These are phyloP conservation scores for Boletus rubroflammeus DNA, from an alignment of 768 basidiomycete genomes.

Conservation along the genomic window DNA sequence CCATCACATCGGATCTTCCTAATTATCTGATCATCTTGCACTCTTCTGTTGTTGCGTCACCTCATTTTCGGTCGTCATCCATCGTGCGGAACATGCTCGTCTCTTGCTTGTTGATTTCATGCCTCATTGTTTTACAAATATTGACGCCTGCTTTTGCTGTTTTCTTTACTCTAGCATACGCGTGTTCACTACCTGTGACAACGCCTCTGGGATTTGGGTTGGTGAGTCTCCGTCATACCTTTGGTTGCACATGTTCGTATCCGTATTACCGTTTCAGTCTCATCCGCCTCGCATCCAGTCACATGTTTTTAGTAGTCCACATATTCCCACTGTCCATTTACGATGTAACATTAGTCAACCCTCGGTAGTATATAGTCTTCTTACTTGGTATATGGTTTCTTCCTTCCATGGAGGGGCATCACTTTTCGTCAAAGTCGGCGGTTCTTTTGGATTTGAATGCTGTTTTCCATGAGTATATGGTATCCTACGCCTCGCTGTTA, in stretches of 20 bases:
- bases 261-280: constrained; percentile 1
- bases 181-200: constrained; percentile 6
- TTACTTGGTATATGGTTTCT: constrained; percentile 15
- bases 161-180: constrained; percentile 17
- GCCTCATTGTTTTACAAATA: constrained; percentile 4
- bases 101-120: constrained; percentile 17
- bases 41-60: constrained; percentile 16
- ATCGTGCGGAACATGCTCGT: constrained; percentile 20
- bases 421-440: neutral
- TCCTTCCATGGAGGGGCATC: neutral
- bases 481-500: constrained; percentile 10
- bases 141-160: constrained; percentile 12
- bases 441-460: constrained; percentile 3
- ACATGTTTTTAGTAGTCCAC: constrained; percentile 23
- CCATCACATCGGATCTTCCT: constrained; percentile 18
- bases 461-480: constrained; percentile 3
- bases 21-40: constrained; percentile 24
- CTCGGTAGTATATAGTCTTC: constrained; percentile 29
- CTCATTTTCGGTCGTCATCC: constrained; percentile 15
- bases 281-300: constrained; percentile 20
- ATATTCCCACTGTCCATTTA: constrained; percentile 32
- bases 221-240: constrained; percentile 18
- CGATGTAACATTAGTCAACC: constrained; percentile 31
- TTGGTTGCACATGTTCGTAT: constrained; percentile 16
- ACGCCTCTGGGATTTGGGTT: constrained; percentile 8